Conservation (phyloP, 1,284 basidiomycete genomes). For the Pseudozyma sp. region DNA sequence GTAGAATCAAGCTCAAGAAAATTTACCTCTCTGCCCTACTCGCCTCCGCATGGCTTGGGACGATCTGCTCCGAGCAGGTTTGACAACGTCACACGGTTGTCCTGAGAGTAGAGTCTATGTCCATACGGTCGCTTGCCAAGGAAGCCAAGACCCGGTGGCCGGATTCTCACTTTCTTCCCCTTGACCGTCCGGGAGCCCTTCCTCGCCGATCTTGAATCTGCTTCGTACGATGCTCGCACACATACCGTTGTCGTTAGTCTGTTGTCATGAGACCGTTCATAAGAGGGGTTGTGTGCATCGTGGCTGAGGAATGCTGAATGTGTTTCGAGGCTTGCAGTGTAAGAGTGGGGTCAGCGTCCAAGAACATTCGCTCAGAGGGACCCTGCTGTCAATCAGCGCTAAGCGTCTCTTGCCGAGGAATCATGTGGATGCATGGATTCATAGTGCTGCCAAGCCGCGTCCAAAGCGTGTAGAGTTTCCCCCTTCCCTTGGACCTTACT, state of each 20-base stretch:
- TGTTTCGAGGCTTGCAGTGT: not conserved
- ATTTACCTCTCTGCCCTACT: not conserved
- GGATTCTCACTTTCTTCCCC: not conserved
- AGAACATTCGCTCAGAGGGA: not conserved
- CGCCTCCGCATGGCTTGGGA: not conserved
- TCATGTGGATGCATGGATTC: too few species aligned
- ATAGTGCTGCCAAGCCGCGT: slow-evolving; percentile 1
- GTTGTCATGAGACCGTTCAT: too few species aligned
- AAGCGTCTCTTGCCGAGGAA: not conserved
- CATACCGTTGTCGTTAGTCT: too few species aligned
- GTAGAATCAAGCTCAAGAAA: slow-evolving; percentile 35
- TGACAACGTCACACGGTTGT: not conserved
- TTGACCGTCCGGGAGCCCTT: too few species aligned
- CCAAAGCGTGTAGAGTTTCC: not conserved
- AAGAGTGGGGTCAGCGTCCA: not conserved
- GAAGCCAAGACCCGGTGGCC: not conserved
- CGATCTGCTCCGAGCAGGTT: too few species aligned
- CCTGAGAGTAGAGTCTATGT: not conserved
- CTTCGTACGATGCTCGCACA: too few species aligned
- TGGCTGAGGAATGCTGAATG: not conserved
- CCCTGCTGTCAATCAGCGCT: not conserved
- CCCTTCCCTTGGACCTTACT: not conserved
- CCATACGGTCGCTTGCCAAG: not conserved
- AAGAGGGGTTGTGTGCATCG: not conserved
- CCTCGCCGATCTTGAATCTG: too few species aligned